Evolutionary conservation across 2,329 filamentous ascomycete species (phyloP).

Genomic region (Pezicula carpinea): DNA sequence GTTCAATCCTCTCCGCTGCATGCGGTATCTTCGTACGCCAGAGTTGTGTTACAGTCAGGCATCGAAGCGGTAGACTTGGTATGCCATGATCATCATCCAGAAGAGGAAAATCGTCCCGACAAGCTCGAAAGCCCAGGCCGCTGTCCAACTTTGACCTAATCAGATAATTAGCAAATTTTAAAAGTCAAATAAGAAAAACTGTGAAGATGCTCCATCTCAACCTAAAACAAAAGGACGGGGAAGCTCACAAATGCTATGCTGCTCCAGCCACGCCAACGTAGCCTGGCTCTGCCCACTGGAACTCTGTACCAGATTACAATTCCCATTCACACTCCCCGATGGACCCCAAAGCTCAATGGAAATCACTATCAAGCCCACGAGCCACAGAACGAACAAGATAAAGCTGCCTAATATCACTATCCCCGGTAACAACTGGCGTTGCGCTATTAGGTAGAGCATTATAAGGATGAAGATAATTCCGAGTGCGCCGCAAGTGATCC

Average conservation of each 20-base stretch:
- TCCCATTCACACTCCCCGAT: slow-evolving; percentile 50
- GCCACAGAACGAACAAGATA: slow-evolving; percentile 63
- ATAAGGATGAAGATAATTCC: slow-evolving; percentile 62
- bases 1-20: no score
- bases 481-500: slow-evolving; percentile 53
- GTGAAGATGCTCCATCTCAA: neutral
- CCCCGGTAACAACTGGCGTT: slow-evolving; percentile 57
- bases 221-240: neutral
- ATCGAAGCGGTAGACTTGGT: slow-evolving; percentile 48
- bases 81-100: slow-evolving; percentile 67
- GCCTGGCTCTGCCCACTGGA: slow-evolving; percentile 45
- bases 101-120: slow-evolving; percentile 56
- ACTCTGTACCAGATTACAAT: slow-evolving; percentile 56
- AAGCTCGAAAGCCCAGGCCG: slow-evolving; percentile 58
- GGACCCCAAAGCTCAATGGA: slow-evolving; percentile 61
- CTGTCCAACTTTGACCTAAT: slow-evolving; percentile 57
- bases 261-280: slow-evolving; percentile 61
- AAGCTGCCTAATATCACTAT: slow-evolving; percentile 63
- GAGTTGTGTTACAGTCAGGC: neutral
- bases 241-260: slow-evolving; percentile 57
- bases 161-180: slow-evolving; percentile 11
- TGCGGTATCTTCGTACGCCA: no score
- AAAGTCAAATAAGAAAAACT: neutral
- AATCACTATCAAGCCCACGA: slow-evolving; percentile 59
- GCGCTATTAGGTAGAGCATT: slow-evolving; percentile 58